Conservation (phyloP, 75 land plant genomes). For the Picea glauca region DNA sequence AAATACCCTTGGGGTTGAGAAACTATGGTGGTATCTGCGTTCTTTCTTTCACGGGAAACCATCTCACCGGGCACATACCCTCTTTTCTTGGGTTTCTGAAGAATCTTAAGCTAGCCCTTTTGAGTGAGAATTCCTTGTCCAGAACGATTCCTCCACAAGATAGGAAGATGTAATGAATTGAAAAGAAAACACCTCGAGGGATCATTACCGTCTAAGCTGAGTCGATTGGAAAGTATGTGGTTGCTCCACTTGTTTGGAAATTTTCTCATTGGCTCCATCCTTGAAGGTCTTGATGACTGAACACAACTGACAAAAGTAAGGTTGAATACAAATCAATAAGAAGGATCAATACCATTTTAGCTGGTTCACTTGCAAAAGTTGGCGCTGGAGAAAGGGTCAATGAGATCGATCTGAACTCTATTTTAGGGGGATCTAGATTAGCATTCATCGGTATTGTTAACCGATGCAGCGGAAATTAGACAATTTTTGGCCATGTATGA, state of each 20-base stretch:
- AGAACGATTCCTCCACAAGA: slow-evolving; percentile 51
- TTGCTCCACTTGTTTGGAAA: slow-evolving; percentile 34
- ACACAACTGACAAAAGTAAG: slow-evolving; percentile 23
- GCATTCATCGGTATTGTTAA: too few species aligned
- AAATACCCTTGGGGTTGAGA: slow-evolving; percentile 44
- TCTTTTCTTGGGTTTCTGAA: slow-evolving; percentile 49
- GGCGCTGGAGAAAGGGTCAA: too few species aligned
- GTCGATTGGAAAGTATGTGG: slow-evolving; percentile 20
- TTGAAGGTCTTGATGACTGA: slow-evolving; percentile 46
- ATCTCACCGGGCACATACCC: slow-evolving; percentile 53
- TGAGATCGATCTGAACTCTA: too few species aligned
- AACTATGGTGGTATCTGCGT: slow-evolving; percentile 40
- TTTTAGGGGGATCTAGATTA: too few species aligned
- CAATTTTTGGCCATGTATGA: too few species aligned
- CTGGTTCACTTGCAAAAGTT: slow-evolving; percentile 32
- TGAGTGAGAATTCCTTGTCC: slow-evolving; percentile 44
- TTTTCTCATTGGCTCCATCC: slow-evolving; percentile 47
- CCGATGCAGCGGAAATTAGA: too few species aligned
- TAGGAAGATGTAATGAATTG: slow-evolving; percentile 45
- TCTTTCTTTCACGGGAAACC: slow-evolving; percentile 29
- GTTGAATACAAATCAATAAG: slow-evolving; percentile 23
- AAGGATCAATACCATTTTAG: slow-evolving; percentile 55
- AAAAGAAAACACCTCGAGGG: slow-evolving; percentile 48
- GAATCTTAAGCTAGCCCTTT: slow-evolving; percentile 26
- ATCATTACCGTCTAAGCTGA: slow-evolving; percentile 42